These are phyloP conservation scores for Tuber umbilicatum DNA, from an alignment of 495 filamentous ascomycete species.

Conservation along the genomic window DNA sequence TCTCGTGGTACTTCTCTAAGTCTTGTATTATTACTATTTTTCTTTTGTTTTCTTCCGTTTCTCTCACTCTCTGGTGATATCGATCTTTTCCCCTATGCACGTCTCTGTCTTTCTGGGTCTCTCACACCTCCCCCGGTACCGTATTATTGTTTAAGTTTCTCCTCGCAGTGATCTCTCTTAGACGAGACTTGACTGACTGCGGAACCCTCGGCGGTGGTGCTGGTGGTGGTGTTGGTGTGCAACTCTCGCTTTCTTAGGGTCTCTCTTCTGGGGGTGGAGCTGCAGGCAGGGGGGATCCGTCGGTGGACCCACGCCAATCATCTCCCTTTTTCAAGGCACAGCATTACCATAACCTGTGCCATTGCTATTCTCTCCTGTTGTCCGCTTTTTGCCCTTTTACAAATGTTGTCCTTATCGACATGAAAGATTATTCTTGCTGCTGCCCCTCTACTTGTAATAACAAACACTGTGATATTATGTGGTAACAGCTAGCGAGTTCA, in stretches of 20 bases:
- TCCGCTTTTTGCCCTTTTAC: constrained; percentile 18
- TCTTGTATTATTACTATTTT: neutral
- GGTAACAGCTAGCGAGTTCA: constrained; percentile 14
- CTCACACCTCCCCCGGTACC: neutral
- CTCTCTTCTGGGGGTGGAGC: constrained; percentile 15
- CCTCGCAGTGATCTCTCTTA: constrained; percentile 28
- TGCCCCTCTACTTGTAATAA: constrained; percentile 24
- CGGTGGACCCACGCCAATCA: constrained; percentile 30
- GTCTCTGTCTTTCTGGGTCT: neutral
- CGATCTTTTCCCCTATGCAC: neutral
- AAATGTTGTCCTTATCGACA: constrained; percentile 23
- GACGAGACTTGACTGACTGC: constrained; percentile 34
- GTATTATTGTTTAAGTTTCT: constrained; percentile 4
- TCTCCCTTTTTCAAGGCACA: constrained; percentile 32
- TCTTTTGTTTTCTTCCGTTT: constrained; percentile 6
- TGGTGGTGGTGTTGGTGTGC: constrained; percentile 14
- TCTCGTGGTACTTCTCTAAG: neutral
- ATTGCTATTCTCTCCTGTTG: constrained; percentile 21
- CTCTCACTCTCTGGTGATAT: constrained; percentile 13
- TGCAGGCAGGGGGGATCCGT: constrained; percentile 23
- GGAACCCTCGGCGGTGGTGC: constrained; percentile 28
- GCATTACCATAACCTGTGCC: constrained; percentile 30
- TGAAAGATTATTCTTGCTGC: constrained; percentile 24
- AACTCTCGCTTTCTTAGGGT: constrained; percentile 1
- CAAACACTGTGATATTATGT: no score